These are phyloP conservation scores for Mycena belliarum DNA, from an alignment of 768 basidiomycete species.

Conservation along the genomic window DNA sequence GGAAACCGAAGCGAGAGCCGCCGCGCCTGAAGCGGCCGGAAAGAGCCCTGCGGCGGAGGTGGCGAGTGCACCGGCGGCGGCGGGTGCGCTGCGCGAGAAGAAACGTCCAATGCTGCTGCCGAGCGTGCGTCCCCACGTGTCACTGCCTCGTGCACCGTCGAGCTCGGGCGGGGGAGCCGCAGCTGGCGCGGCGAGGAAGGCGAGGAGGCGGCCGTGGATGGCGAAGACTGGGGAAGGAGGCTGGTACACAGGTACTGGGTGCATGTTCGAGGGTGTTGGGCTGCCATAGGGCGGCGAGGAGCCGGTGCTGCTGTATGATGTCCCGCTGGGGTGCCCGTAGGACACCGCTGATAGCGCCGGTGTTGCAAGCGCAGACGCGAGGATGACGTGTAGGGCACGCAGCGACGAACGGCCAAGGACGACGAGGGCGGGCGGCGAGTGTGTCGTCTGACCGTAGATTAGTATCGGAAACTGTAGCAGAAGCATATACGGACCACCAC, in stretches of 20 bases:
- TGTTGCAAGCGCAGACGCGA: slow-evolving; percentile 4
- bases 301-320: not conserved
- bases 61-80: not conserved
- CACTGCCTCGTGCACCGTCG: not conserved
- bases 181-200: slow-evolving; percentile 14
- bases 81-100: slow-evolving; percentile 17
- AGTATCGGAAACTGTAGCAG: not conserved
- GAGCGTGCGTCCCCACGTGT: slow-evolving; percentile 3
- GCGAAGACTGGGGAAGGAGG: slow-evolving; percentile 13
- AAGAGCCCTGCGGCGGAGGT: not conserved
- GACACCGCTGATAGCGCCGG: too few relatives aligned
- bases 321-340: too few relatives aligned
- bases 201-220: slow-evolving; percentile 19
- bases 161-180: slow-evolving; percentile 30
- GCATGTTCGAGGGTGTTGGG: too few relatives aligned
- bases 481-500: slow-evolving; percentile 5
- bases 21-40: not conserved
- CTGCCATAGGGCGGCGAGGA: not conserved
- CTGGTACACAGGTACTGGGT: too few relatives aligned
- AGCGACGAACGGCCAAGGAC: slow-evolving; percentile 10
- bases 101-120: slow-evolving; percentile 8
- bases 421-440: slow-evolving; percentile 15
- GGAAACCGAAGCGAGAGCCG: not conserved
- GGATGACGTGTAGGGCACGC: slow-evolving; percentile 20
- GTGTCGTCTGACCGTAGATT: slow-evolving; percentile 8